Evolutionary conservation across 192 early-diverging fungal species (phyloP).

Genomic region (Spizellomyces punctatus): DNA sequence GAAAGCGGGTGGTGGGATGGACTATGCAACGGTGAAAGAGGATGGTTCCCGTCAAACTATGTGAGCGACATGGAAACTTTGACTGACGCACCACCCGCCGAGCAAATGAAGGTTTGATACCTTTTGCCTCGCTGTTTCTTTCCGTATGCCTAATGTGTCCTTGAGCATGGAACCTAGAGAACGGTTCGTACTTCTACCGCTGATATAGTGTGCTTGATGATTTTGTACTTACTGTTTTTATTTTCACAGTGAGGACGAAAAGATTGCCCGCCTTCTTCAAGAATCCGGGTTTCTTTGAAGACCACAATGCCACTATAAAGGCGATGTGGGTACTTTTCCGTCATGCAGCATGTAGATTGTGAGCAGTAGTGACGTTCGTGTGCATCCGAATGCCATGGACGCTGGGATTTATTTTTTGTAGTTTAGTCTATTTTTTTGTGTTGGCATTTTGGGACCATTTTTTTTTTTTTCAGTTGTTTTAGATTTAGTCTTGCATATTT

Average conservation of each 20-base stretch:
- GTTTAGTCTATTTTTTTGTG: too few species aligned
- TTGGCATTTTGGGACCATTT: too few species aligned
- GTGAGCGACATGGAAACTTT: conserved; percentile 24
- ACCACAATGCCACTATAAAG: too few species aligned
- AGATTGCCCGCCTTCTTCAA: conserved; percentile 41
- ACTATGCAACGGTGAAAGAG: conserved; percentile 69
- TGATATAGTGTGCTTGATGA: neutral
- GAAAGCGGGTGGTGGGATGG: conserved; percentile 99
- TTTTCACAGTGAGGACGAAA: conserved; percentile 45
- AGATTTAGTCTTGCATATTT: too few species aligned
- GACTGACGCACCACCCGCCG: conserved; percentile 14
- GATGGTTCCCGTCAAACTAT: conserved; percentile 60
- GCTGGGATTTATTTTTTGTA: too few species aligned
- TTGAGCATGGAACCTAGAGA: conserved; percentile 76
- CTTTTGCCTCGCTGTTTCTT: too few species aligned
- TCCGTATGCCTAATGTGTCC: conserved; percentile 54
- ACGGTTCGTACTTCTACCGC: conserved; percentile 22
- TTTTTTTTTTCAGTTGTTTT: too few species aligned
- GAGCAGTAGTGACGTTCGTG: too few species aligned
- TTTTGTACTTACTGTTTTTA: conserved; percentile 1
- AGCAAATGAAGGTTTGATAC: conserved; percentile 17
- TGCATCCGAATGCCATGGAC: too few species aligned
- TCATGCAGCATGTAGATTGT: too few species aligned
- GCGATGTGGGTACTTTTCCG: too few species aligned
- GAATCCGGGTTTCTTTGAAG: conserved; percentile 43